Evolutionary conservation across 495 filamentous ascomycete genomes (phyloP).

Genomic region (Neurospora sp.): DNA sequence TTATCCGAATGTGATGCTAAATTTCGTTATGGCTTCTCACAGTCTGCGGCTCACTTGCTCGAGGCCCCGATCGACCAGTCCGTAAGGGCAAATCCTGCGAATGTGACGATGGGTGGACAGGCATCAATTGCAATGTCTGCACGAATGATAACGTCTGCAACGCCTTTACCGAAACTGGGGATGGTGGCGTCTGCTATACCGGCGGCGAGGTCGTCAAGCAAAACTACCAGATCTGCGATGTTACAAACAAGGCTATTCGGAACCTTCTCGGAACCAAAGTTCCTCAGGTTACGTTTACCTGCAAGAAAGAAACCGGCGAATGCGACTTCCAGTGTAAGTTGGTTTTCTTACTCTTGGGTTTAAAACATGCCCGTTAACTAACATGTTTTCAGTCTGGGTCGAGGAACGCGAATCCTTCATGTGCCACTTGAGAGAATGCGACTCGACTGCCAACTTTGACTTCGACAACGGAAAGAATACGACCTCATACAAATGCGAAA

Average conservation of each 20-base stretch:
- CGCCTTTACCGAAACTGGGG: slow-evolving; percentile 66
- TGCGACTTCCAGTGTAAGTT: slow-evolving; percentile 89
- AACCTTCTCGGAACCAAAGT: slow-evolving; percentile 72
- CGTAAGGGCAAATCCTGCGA: slow-evolving; percentile 61
- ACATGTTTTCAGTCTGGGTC: slow-evolving; percentile 67
- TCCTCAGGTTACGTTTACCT: slow-evolving; percentile 90
- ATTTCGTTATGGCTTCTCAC: slow-evolving; percentile 2
- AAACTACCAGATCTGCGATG: slow-evolving; percentile 96
- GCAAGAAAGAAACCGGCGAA: slow-evolving; percentile 56
- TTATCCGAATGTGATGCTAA: slow-evolving; percentile 1
- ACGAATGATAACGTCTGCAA: slow-evolving; percentile 71
- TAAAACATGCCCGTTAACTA: slow-evolving; percentile 18
- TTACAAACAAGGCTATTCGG: slow-evolving; percentile 87
- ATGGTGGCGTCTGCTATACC: slow-evolving; percentile 82
- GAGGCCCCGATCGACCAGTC: slow-evolving; percentile 62
- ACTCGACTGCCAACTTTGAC: slow-evolving; percentile 56
- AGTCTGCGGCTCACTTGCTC: slow-evolving; percentile 81
- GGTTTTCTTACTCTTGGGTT: not conserved
- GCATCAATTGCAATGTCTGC: slow-evolving; percentile 98
- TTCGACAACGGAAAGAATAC: slow-evolving; percentile 53
- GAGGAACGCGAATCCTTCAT: slow-evolving; percentile 92
- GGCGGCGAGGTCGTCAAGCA: slow-evolving; percentile 83
- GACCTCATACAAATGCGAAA: slow-evolving; percentile 74
- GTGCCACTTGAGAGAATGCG: slow-evolving; percentile 75
- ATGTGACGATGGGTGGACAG: slow-evolving; percentile 92